Conservation (phyloP, 306 rosid genomes). For the Begonia loranthoides region DNA sequence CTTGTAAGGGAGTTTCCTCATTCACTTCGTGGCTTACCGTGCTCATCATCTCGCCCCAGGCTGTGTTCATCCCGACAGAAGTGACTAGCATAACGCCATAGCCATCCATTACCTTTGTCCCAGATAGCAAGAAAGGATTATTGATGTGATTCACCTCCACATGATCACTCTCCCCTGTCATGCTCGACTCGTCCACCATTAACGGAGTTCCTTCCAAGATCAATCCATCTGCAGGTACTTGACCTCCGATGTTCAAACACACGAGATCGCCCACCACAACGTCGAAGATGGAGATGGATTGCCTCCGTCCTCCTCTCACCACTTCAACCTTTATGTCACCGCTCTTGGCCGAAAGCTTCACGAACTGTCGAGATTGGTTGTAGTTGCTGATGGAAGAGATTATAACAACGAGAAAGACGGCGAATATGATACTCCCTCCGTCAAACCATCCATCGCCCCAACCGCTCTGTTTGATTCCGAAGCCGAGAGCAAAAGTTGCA, state of each 20-base stretch:
- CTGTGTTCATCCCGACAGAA: slow-evolving; percentile 15
- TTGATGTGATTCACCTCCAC: slow-evolving; percentile 3
- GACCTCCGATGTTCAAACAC: slow-evolving; percentile 15
- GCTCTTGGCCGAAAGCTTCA: slow-evolving; percentile 13
- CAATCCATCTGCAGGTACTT: slow-evolving; percentile 17
- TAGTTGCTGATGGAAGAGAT: slow-evolving; percentile 12
- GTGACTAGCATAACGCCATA: slow-evolving; percentile 16
- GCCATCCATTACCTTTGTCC: slow-evolving; percentile 17
- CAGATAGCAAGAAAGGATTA: slow-evolving; percentile 13
- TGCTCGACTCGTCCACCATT: slow-evolving; percentile 17
- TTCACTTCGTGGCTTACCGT: slow-evolving; percentile 7
- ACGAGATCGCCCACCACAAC: slow-evolving; percentile 14
- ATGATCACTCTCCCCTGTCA: slow-evolving; percentile 17
- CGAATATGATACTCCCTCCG: slow-evolving; percentile 14
- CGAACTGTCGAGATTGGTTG: slow-evolving; percentile 15
- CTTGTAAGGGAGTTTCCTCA: slow-evolving; percentile 12
- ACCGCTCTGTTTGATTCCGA: slow-evolving; percentile 15
- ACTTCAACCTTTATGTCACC: slow-evolving; percentile 7
- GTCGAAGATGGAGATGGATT: slow-evolving; percentile 7
- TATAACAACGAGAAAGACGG: slow-evolving; percentile 8
- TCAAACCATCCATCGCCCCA: slow-evolving; percentile 18
- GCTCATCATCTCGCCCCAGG: slow-evolving; percentile 20
- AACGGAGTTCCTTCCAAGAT: slow-evolving; percentile 11
- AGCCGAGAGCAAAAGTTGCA: slow-evolving; percentile 8
- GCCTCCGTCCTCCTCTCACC: slow-evolving; percentile 10